These are phyloP conservation scores for Evernia prunastri DNA, from an alignment of 495 filamentous ascomycete species.

Conservation along the genomic window DNA sequence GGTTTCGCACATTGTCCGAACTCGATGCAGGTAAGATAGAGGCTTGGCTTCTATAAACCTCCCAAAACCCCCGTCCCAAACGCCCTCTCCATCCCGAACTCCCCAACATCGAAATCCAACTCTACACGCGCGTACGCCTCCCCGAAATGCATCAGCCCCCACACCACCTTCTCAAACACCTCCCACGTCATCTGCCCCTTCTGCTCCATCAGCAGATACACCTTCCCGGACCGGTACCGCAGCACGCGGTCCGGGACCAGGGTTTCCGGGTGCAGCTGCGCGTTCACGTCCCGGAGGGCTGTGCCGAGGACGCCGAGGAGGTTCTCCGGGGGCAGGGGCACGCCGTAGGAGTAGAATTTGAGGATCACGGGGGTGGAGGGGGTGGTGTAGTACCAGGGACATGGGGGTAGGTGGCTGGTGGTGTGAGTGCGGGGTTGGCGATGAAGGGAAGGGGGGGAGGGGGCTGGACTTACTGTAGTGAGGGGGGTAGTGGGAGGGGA, in stretches of 20 bases:
- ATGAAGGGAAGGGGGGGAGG: too few species aligned
- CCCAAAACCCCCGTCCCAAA: constrained; percentile 2
- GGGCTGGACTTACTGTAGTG: background rate
- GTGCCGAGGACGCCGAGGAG: background rate
- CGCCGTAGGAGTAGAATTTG: constrained; percentile 1
- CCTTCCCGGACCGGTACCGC: background rate
- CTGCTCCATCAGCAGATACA: background rate
- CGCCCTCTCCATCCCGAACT: background rate
- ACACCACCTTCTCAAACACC: background rate
- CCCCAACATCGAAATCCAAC: background rate
- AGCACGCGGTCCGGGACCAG: background rate
- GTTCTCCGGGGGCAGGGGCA: fast-evolving
- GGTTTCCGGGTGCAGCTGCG: background rate
- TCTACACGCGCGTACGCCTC: background rate
- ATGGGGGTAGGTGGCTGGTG: background rate
- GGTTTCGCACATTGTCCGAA: too few species aligned
- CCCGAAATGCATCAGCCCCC: background rate
- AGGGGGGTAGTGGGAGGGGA: background rate
- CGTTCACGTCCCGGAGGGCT: background rate
- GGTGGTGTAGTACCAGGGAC: background rate
- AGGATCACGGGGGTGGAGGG: background rate
- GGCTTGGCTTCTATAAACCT: too few species aligned
- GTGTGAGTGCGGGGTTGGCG: background rate
- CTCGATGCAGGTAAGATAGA: too few species aligned
- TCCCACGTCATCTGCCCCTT: background rate